Evolutionary conservation across 139 green algal species (phyloP), one percentile per base, ranked within the genome.

Genomic region (Parachlorella kessleri): DNA sequence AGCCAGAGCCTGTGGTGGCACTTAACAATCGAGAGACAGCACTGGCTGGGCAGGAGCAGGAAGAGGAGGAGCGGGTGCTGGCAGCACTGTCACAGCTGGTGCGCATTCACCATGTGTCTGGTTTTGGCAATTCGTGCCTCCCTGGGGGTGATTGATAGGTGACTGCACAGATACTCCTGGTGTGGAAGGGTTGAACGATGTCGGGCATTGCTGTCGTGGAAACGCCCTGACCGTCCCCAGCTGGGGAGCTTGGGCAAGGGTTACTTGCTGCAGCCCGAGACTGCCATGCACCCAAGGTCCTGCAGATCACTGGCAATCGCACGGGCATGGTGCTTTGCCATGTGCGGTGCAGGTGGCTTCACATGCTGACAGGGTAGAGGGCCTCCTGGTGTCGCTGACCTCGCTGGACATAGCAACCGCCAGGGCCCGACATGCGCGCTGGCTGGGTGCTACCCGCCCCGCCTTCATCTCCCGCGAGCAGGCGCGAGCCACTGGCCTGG

Each of bases 21-120:
- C 82, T 97, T 24, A 98, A 98, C 87, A 97, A 98, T 72, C 69
- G 36, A 3, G 90, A 93, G 73, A 89, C 88, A 26, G 40, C 84
- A 66, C 80, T 97, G 69, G 76, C 70, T n/a, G 87, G 75, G n/a
- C 59, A 79, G 42, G 90, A 96, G 83, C 54, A 68, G 54, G 75
- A 83, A n/a, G 91, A 94, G 70, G 91, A 93, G 80, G 33, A 38
- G 37, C 23, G 37, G 28, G 85, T 96, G 63, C 84, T 96, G 78
- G n/a, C 63, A 2, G 26, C 67, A 42, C 80, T 95, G n/a, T 83
- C 73, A 8, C 6, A 28, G 10, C 24, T 88, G 84, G 84, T 92
- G 38, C 23, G 83, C n/a, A n/a, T n/a, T n/a, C n/a, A n/a, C n/a
- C n/a, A n/a, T n/a, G n/a, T n/a, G n/a, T n/a, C n/a, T n/a, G n/a